phyloP scores from a whole-genome alignment of 2,329 filamentous ascomycete species.

The Sarocladium strictum region DNA sequence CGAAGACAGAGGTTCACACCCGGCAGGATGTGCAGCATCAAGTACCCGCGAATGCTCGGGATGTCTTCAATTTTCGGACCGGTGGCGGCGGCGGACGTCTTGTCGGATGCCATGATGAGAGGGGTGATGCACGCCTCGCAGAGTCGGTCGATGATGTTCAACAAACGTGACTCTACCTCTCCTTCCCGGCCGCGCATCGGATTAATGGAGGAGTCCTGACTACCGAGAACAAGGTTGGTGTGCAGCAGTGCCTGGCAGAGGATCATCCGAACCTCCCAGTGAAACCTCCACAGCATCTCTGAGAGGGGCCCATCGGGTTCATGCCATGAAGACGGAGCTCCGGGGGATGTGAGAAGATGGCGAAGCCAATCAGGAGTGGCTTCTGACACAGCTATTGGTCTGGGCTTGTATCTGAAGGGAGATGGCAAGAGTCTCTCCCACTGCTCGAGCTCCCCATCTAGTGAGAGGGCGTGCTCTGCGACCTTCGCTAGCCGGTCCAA shows the following conservation, averaged over 20 bases:
- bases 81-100: not conserved
- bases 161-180: not conserved
- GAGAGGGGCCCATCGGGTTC: not conserved
- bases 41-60: constrained; percentile 2
- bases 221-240: not conserved
- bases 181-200: not conserved
- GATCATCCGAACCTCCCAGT: constrained; percentile 9
- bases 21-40: constrained; percentile 10
- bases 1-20: not conserved
- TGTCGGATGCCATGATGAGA: not conserved
- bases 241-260: constrained; percentile 7
- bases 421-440: not conserved
- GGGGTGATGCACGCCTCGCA: constrained; percentile 10
- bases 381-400: not conserved
- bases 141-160: not conserved
- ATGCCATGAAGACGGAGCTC: constrained; percentile 2
- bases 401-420: not conserved
- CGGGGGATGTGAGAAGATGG: not conserved
- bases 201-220: not conserved
- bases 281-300: constrained; percentile 10
- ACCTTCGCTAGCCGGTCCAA: not conserved
- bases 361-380: not conserved
- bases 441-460: not conserved
- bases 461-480: not conserved
- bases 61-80: not conserved